A percentile compares a stretch with the other conserved stretches of the same genome.
Evolutionary conservation across 2,329 filamentous ascomycete genomes (phyloP).

Genomic region (Sporothrix protearum): DNA sequence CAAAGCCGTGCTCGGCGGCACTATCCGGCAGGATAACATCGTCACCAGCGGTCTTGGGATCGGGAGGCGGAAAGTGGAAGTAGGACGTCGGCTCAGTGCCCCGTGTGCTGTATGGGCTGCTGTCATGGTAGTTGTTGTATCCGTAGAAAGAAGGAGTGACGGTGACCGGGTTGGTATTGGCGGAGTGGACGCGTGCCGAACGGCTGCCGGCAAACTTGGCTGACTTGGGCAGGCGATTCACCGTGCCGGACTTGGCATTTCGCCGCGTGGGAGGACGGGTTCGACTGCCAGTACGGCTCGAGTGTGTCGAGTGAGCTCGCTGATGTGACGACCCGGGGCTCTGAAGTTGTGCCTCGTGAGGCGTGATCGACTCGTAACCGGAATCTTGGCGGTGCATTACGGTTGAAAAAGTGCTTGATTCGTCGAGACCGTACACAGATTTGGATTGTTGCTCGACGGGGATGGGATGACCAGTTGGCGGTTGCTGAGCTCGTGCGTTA

Average conservation of each 20-base stretch:
- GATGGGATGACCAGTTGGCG: not conserved
- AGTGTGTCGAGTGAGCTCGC: constrained; percentile 28
- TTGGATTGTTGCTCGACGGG: not conserved
- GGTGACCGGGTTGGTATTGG: constrained; percentile 31
- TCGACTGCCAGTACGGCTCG: constrained; percentile 31
- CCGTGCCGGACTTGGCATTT: constrained; percentile 39
- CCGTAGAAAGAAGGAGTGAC: constrained; percentile 22
- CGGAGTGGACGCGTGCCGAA: constrained; percentile 28
- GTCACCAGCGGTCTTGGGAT: not conserved
- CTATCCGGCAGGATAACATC: not conserved
- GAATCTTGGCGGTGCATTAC: constrained; percentile 56
- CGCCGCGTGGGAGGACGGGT: constrained; percentile 44
- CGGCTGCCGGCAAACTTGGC: constrained; percentile 28
- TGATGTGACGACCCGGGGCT: constrained; percentile 33
- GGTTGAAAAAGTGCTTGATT: constrained; percentile 33
- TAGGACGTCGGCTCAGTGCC: constrained; percentile 37
- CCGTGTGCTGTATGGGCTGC: constrained; percentile 27
- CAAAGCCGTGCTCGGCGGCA: not conserved
- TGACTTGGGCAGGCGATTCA: constrained; percentile 31
- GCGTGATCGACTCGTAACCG: constrained; percentile 53
- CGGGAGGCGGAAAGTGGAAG: constrained; percentile 45
- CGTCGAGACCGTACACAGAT: not conserved
- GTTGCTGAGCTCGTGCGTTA: constrained; percentile 43
- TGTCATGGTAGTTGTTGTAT: constrained; percentile 27
- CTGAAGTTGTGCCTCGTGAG: constrained; percentile 38